Conservation (phyloP, 345 rosid genomes). For the Combretum micranthum region DNA sequence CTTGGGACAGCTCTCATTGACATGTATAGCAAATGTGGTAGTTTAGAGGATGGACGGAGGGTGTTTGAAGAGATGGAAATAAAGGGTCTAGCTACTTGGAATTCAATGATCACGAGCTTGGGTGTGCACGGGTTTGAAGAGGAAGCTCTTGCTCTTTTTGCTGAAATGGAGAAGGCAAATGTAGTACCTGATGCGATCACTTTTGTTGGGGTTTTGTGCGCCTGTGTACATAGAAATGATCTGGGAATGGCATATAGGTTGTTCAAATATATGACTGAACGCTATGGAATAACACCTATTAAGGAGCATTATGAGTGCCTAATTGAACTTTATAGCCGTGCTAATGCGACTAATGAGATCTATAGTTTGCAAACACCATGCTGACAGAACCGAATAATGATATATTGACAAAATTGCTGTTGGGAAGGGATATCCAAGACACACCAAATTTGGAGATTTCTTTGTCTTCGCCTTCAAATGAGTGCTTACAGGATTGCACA, state of each 20-base stretch:
- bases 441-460: conserved; percentile 7
- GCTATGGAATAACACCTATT: conserved; percentile 42
- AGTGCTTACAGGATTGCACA: background rate
- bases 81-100: conserved; percentile 68
- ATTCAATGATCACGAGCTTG: conserved; percentile 70
- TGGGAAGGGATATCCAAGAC: conserved; percentile 1
- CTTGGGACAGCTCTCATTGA: conserved; percentile 66
- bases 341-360: conserved; percentile 21
- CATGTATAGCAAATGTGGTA: conserved; percentile 55
- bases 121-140: conserved; percentile 72
- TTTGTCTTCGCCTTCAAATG: conserved; percentile 8
- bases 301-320: conserved; percentile 52
- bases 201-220: conserved; percentile 65
- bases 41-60: conserved; percentile 46
- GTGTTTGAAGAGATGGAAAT: conserved; percentile 45
- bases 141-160: conserved; percentile 55
- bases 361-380: conserved; percentile 8
- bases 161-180: conserved; percentile 37
- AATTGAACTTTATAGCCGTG: conserved; percentile 47
- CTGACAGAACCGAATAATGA: conserved; percentile 14
- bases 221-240: conserved; percentile 48
- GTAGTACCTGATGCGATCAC: conserved; percentile 60
- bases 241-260: conserved; percentile 37
- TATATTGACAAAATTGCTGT: conserved; percentile 14
- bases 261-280: conserved; percentile 38